These are phyloP conservation scores for Cryptococcus jaspeensis DNA, from an alignment of 1,284 basidiomycete species.

Conservation along the genomic window DNA sequence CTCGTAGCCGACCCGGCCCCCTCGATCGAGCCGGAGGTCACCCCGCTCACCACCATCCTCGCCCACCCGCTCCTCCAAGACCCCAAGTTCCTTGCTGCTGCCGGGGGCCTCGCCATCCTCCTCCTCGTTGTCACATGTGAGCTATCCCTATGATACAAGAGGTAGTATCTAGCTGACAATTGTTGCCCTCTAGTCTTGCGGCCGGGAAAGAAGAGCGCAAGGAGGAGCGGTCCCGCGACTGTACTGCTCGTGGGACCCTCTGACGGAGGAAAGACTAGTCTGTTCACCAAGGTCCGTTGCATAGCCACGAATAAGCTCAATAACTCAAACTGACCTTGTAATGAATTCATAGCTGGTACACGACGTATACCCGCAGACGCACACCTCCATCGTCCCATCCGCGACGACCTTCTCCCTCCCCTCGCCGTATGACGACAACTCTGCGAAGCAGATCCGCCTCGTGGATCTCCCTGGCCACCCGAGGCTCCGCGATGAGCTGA, in stretches of 20 bases:
- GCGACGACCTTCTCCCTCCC: slow-evolving; percentile 31
- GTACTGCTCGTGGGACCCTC: slow-evolving; percentile 43
- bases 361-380: slow-evolving; percentile 36
- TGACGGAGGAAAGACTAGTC: slow-evolving; percentile 45
- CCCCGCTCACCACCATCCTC: slow-evolving; percentile 23
- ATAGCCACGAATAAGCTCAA: background rate
- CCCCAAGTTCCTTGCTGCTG: slow-evolving; percentile 35
- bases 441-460: slow-evolving; percentile 28
- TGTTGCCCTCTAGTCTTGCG: slow-evolving; percentile 15
- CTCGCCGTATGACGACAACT: slow-evolving; percentile 15
- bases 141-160: slow-evolving; percentile 2
- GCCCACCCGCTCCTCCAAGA: slow-evolving; percentile 32
- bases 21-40: slow-evolving; percentile 24
- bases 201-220: slow-evolving; percentile 11
- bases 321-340: background rate
- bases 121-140: slow-evolving; percentile 28
- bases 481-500: slow-evolving; percentile 42
- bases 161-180: background rate
- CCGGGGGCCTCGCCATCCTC: slow-evolving; percentile 26
- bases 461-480: slow-evolving; percentile 51
- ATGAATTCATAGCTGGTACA: slow-evolving; percentile 34
- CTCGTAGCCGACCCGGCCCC: slow-evolving; percentile 2
- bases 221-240: slow-evolving; percentile 30
- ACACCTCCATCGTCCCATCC: slow-evolving; percentile 41
- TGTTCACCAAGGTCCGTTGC: slow-evolving; percentile 44